phyloP scores from a whole-genome alignment of 306 rosid genomes.

The Trichosanthes cucumerina region DNA sequence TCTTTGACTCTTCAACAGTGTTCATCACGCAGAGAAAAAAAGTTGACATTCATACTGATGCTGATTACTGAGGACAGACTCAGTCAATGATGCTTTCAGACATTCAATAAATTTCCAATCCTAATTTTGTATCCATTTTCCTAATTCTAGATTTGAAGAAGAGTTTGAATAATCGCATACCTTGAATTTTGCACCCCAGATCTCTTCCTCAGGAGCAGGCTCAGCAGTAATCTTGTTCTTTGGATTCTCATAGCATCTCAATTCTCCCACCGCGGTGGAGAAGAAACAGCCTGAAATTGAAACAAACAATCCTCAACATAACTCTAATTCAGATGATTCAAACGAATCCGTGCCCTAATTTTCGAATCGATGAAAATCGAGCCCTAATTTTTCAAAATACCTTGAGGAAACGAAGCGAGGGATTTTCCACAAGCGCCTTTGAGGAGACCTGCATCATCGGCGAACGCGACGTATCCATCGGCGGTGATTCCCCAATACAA shows the following conservation, averaged over 20 bases:
- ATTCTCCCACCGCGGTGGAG: slow-evolving; percentile 70
- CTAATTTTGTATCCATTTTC: background rate
- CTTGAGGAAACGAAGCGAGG: slow-evolving; percentile 95
- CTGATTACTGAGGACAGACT: background rate
- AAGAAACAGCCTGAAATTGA: slow-evolving; percentile 45
- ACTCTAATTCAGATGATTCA: background rate
- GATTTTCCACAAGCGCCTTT: slow-evolving; percentile 97
- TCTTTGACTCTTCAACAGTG: background rate
- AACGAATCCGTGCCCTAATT: background rate
- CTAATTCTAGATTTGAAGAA: background rate
- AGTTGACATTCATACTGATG: background rate
- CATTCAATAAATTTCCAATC: background rate
- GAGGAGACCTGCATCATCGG: slow-evolving; percentile 74
- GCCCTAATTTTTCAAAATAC: background rate
- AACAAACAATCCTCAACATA: background rate
- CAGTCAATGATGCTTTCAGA: background rate
- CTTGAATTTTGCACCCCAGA: slow-evolving; percentile 80
- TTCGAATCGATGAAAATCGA: background rate
- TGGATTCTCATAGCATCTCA: slow-evolving; percentile 82
- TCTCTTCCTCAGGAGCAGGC: slow-evolving; percentile 80
- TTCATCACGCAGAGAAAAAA: background rate
- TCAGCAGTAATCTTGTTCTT: slow-evolving; percentile 77
- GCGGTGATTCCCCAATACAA: slow-evolving; percentile 95
- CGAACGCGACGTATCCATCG: slow-evolving; percentile 84
- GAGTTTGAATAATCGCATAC: background rate